phyloP scores from a whole-genome alignment of 768 basidiomycete genomes.

The Neoboletus subvelutipes region DNA sequence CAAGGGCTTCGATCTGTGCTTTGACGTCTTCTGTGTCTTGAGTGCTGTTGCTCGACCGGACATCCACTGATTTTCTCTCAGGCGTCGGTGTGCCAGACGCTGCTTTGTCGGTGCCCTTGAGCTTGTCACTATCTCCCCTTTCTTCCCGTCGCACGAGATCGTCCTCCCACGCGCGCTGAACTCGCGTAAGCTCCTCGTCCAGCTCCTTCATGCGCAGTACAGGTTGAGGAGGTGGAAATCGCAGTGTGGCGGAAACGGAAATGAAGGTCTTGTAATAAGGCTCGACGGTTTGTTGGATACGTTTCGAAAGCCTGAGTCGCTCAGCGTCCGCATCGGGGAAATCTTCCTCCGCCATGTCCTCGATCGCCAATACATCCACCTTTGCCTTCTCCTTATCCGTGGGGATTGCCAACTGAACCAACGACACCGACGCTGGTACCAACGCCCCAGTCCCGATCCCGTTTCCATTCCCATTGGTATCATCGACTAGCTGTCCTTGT shows the following conservation, averaged over 20 bases:
- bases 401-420: slow-evolving; percentile 23
- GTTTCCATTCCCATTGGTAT: slow-evolving; percentile 24
- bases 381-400: slow-evolving; percentile 17
- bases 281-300: slow-evolving; percentile 79
- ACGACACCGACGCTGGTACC: slow-evolving; percentile 25
- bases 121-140: slow-evolving; percentile 33
- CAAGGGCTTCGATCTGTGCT: slow-evolving; percentile 62
- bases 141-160: slow-evolving; percentile 80
- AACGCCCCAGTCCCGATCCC: slow-evolving; percentile 11
- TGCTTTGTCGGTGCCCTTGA: slow-evolving; percentile 12
- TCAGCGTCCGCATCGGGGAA: slow-evolving; percentile 74
- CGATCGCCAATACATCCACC: slow-evolving; percentile 11
- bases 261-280: slow-evolving; percentile 86
- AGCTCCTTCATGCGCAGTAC: slow-evolving; percentile 86
- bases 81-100: slow-evolving; percentile 31
- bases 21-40: slow-evolving; percentile 52
- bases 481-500: slow-evolving; percentile 27
- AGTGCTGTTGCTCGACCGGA: slow-evolving; percentile 6
- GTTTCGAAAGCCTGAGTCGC: slow-evolving; percentile 63
- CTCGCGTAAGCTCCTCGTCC: slow-evolving; percentile 69
- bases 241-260: slow-evolving; percentile 89
- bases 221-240: slow-evolving; percentile 90
- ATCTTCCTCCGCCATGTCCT: slow-evolving; percentile 41
- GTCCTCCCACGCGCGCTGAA: slow-evolving; percentile 83
- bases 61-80: slow-evolving; percentile 21